These are phyloP conservation scores for Gossypium turneri DNA, from an alignment of 345 rosid genomes.

Conservation along the genomic window DNA sequence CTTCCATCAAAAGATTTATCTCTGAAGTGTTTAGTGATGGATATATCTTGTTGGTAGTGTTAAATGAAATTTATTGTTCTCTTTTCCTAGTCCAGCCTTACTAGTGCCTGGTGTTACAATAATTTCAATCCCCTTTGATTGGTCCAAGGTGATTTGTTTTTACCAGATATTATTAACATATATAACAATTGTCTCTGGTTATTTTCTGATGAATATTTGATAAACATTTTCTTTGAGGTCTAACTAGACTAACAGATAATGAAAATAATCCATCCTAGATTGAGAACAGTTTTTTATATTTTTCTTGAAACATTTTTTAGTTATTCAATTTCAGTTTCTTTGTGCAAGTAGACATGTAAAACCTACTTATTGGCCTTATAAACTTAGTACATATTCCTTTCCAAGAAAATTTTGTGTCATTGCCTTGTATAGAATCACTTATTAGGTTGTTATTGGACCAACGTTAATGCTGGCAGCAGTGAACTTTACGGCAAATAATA, in stretches of 20 bases:
- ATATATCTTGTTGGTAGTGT: not conserved
- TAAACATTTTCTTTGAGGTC: not conserved
- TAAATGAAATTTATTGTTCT: not conserved
- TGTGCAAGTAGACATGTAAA: not conserved
- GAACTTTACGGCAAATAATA: not conserved
- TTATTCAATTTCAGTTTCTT: not conserved
- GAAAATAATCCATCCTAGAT: not conserved
- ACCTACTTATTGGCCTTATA: not conserved
- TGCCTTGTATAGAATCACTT: conserved; percentile 2
- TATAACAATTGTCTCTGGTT: too few relatives aligned
- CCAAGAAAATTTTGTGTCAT: not conserved
- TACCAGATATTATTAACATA: not conserved
- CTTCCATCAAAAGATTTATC: not conserved
- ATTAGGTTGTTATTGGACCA: not conserved
- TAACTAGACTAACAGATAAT: not conserved
- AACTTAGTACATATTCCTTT: not conserved
- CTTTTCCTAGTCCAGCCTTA: not conserved
- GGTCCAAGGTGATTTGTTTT: not conserved
- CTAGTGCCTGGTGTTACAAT: not conserved
- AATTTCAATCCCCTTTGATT: not conserved
- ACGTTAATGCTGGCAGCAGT: not conserved
- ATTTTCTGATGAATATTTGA: too few relatives aligned
- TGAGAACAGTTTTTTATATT: not conserved
- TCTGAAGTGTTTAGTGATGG: not conserved
- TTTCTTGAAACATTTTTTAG: not conserved